These are phyloP conservation scores for Phylloporus sp. DNA, from an alignment of 768 basidiomycete genomes.

Conservation along the genomic window DNA sequence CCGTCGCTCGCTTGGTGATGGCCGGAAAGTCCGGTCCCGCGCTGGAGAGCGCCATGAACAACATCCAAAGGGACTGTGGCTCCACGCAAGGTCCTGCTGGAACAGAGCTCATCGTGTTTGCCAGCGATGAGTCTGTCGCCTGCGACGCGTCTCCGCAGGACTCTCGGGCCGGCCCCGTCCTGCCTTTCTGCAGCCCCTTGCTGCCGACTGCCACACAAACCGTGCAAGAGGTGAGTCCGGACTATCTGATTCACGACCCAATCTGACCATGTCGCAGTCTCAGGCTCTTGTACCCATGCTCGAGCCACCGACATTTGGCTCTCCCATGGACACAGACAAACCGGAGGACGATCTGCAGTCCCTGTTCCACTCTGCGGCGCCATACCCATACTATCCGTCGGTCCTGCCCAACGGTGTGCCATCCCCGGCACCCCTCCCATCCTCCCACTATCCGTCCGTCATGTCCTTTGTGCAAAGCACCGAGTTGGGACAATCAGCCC, in stretches of 20 bases:
- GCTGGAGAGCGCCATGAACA: constrained; percentile 40
- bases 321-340: not conserved
- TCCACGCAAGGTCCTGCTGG: not conserved
- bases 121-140: not conserved
- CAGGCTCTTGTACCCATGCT: constrained; percentile 6
- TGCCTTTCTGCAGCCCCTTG: constrained; percentile 28
- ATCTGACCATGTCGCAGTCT: constrained; percentile 8
- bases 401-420: not conserved
- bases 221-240: constrained; percentile 13
- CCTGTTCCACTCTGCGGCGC: not conserved
- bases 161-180: constrained; percentile 7
- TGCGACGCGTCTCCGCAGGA: not conserved
- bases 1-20: constrained; percentile 46
- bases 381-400: constrained; percentile 8
- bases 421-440: not conserved
- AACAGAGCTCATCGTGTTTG: constrained; percentile 1
- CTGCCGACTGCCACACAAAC: constrained; percentile 21
- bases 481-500: constrained; percentile 5
- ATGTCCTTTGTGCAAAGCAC: constrained; percentile 8
- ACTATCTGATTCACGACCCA: not conserved
- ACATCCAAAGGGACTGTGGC: constrained; percentile 22
- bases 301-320: constrained; percentile 1
- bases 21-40: constrained; percentile 48
- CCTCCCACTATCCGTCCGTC: constrained; percentile 11
- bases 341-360: not conserved